Evolutionary conservation across 306 rosid genomes (phyloP).

Genomic region (Vigna trinervia): DNA sequence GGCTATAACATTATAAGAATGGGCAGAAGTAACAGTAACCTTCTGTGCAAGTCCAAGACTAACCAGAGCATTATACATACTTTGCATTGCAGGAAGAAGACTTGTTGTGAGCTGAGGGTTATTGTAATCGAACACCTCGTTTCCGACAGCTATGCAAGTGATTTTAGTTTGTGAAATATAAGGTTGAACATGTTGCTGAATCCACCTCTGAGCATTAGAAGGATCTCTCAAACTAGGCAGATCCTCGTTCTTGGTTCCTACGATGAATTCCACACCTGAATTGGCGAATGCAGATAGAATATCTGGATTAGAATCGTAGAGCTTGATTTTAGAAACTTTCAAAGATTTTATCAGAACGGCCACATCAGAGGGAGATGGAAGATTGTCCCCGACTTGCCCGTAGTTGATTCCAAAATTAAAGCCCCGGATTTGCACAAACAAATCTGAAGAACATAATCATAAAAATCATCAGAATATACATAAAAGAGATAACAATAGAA

Average conservation of each 20-base stretch:
- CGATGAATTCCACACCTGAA: slow-evolving; percentile 72
- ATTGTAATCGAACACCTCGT: slow-evolving; percentile 62
- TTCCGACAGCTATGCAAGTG: slow-evolving; percentile 80
- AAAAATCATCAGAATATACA: background rate
- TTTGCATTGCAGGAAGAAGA: slow-evolving; percentile 90
- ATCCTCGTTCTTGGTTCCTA: slow-evolving; percentile 72
- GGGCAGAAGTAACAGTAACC: slow-evolving; percentile 78
- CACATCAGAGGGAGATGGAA: slow-evolving; percentile 77
- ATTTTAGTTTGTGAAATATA: slow-evolving; percentile 73
- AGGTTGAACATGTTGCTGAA: slow-evolving; percentile 67
- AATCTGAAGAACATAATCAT: slow-evolving; percentile 56
- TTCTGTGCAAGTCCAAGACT: slow-evolving; percentile 72
- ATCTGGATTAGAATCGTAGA: slow-evolving; percentile 91
- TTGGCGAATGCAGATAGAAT: slow-evolving; percentile 80
- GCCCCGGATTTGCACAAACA: slow-evolving; percentile 48
- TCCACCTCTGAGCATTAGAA: slow-evolving; percentile 69
- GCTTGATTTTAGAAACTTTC: slow-evolving; percentile 76
- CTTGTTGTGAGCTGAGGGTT: slow-evolving; percentile 48
- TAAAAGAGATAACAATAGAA: background rate
- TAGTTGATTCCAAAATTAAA: slow-evolving; percentile 83
- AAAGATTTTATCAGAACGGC: slow-evolving; percentile 67
- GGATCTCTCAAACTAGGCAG: slow-evolving; percentile 73
- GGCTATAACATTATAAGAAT: slow-evolving; percentile 65
- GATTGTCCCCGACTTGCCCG: slow-evolving; percentile 87
- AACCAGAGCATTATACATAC: slow-evolving; percentile 64